Conservation (phyloP, 257 asterid genomes). For the Cynanchum wilfordii region DNA sequence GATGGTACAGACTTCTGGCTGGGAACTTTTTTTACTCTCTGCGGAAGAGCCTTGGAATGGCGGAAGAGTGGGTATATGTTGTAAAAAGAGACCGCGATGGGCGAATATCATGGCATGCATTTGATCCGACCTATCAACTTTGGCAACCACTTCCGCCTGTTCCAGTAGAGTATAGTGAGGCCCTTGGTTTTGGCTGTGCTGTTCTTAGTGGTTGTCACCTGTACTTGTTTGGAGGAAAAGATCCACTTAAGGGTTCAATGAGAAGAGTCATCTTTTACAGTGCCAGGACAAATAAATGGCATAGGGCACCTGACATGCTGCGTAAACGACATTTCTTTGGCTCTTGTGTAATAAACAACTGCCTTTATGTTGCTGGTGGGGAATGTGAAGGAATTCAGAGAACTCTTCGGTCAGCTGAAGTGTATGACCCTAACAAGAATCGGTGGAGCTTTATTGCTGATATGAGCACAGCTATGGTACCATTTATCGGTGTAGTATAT, state of each 20-base stretch:
- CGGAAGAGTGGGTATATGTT: constrained; percentile 48
- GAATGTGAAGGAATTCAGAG: constrained; percentile 47
- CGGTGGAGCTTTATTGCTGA: constrained; percentile 46
- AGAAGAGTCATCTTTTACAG: constrained; percentile 47
- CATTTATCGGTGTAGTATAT: constrained; percentile 43
- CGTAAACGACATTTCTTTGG: constrained; percentile 46
- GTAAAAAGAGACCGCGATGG: constrained; percentile 49
- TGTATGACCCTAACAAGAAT: constrained; percentile 42
- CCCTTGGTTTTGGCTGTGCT: constrained; percentile 53
- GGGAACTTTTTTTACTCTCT: constrained; percentile 45
- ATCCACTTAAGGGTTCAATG: constrained; percentile 42
- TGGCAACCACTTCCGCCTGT: constrained; percentile 56
- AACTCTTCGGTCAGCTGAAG: constrained; percentile 48
- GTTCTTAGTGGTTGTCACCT: constrained; percentile 48
- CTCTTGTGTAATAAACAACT: constrained; percentile 40
- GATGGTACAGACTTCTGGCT: constrained; percentile 45
- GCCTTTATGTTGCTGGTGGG: constrained; percentile 54
- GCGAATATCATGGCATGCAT: constrained; percentile 49
- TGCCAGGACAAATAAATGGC: constrained; percentile 51
- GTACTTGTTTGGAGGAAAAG: constrained; percentile 47
- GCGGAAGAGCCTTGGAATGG: constrained; percentile 47
- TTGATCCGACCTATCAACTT: constrained; percentile 42
- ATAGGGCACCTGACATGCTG: constrained; percentile 48
- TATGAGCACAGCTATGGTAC: constrained; percentile 53
- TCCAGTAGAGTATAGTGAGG: constrained; percentile 46